phyloP scores from a whole-genome alignment of 2,329 filamentous ascomycete species.

The Aurifilum marmelostoma region DNA sequence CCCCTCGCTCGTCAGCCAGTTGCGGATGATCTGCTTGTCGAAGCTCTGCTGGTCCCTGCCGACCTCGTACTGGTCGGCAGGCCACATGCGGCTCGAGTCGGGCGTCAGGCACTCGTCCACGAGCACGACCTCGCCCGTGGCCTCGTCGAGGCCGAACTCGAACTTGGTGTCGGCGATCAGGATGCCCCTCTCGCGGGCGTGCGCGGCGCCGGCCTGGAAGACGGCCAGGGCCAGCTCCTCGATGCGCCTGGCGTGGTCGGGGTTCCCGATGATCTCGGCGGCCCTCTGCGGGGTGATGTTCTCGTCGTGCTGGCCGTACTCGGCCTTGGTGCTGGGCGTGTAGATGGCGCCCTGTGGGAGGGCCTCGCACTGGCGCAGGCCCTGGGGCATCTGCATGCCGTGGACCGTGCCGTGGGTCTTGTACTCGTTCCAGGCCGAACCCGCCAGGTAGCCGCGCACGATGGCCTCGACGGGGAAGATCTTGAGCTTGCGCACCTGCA shows the following conservation, averaged over 20 bases:
- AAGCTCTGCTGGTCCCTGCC: constrained; percentile 81
- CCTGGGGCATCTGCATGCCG: constrained; percentile 69
- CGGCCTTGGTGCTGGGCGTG: constrained; percentile 85
- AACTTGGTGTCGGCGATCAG: constrained; percentile 70
- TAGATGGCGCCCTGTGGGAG: constrained; percentile 68
- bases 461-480: constrained; percentile 82
- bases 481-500: constrained; percentile 75
- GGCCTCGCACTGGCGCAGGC: constrained; percentile 70
- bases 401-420: constrained; percentile 75
- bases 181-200: constrained; percentile 68
- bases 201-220: constrained; percentile 65
- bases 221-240: constrained; percentile 66
- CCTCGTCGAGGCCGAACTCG: constrained; percentile 69
- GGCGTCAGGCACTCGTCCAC: constrained; percentile 88
- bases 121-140: constrained; percentile 69
- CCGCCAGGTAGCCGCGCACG: constrained; percentile 88
- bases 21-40: constrained; percentile 83
- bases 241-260: constrained; percentile 63
- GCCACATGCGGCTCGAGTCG: constrained; percentile 87
- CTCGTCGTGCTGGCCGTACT: constrained; percentile 76
- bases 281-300: constrained; percentile 78
- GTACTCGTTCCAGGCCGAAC: constrained; percentile 81
- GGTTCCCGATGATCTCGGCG: constrained; percentile 63
- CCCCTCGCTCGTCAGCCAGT: constrained; percentile 77
- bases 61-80: constrained; percentile 69